Evolutionary conservation across 2,329 filamentous ascomycete genomes (phyloP).

Genomic region (Calcarisporium arbuscula): DNA sequence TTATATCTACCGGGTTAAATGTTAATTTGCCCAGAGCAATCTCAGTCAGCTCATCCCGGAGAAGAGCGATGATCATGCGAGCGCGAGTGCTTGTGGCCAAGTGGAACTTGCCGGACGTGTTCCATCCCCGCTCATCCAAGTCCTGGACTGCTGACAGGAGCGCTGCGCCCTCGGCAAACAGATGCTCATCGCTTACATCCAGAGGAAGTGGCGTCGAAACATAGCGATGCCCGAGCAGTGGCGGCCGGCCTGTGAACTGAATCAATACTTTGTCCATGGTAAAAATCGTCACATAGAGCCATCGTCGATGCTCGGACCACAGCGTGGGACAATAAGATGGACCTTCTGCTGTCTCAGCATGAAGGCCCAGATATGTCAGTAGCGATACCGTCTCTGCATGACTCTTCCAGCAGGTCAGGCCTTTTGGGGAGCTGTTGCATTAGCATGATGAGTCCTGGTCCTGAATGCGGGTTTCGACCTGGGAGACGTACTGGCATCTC

Average conservation of each 20-base stretch:
- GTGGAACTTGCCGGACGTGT: constrained; percentile 20
- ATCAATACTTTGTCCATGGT: constrained; percentile 28
- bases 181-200: constrained; percentile 26
- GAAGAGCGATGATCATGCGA: constrained; percentile 12
- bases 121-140: constrained; percentile 30
- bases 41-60: constrained; percentile 18
- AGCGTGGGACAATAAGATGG: constrained; percentile 17
- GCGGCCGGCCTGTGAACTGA: constrained; percentile 33
- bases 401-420: constrained; percentile 12
- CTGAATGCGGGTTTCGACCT: neutral
- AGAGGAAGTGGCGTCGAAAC: constrained; percentile 30
- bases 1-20: neutral
- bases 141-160: constrained; percentile 8
- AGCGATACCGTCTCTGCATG: constrained; percentile 24
- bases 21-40: constrained; percentile 12
- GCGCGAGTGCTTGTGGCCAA: constrained; percentile 21
- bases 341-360: constrained; percentile 9
- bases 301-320: constrained; percentile 17
- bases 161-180: constrained; percentile 23
- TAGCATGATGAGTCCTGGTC: neutral
- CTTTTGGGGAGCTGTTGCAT: neutral
- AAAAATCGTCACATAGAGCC: constrained; percentile 23
- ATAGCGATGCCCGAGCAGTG: constrained; percentile 27
- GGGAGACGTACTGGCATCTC: constrained; percentile 23
- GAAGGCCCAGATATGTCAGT: constrained; percentile 18